These are phyloP conservation scores for Clarireedia monteithiana DNA, from an alignment of 2,329 filamentous ascomycete genomes.

Conservation along the genomic window DNA sequence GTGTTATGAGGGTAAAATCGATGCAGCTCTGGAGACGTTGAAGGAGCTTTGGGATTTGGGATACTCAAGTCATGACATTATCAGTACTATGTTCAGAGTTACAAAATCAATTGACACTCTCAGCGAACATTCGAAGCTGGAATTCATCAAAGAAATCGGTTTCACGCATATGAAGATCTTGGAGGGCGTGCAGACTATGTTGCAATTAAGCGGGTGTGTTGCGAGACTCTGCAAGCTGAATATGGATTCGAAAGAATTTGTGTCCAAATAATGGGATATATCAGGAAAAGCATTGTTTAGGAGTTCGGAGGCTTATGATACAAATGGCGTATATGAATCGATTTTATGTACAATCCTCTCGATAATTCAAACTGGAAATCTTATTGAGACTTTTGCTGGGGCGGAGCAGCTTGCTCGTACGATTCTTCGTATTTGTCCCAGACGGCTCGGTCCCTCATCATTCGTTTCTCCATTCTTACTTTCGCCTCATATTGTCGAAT, in stretches of 20 bases:
- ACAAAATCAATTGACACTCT: slow-evolving; percentile 91
- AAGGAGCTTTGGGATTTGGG: slow-evolving; percentile 91
- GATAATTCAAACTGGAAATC: not conserved
- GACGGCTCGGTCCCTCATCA: slow-evolving; percentile 56
- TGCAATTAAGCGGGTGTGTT: slow-evolving; percentile 89
- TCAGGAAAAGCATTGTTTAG: slow-evolving; percentile 12
- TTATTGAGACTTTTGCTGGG: slow-evolving; percentile 14
- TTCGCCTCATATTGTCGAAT: slow-evolving; percentile 60
- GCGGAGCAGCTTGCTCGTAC: slow-evolving; percentile 14
- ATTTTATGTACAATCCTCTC: slow-evolving; percentile 7
- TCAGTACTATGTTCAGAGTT: slow-evolving; percentile 98
- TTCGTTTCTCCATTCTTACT: slow-evolving; percentile 56
- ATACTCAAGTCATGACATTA: slow-evolving; percentile 98
- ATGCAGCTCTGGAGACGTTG: slow-evolving; percentile 75
- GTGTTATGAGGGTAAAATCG: slow-evolving; percentile 86
- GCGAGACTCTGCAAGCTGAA: slow-evolving; percentile 90
- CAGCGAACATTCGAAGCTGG: slow-evolving; percentile 89
- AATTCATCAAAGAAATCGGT: slow-evolving; percentile 97
- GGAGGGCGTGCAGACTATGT: slow-evolving; percentile 91
- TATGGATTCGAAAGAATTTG: slow-evolving; percentile 85
- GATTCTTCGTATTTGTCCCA: slow-evolving; percentile 63
- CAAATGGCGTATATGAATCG: slow-evolving; percentile 3
- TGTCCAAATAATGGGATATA: slow-evolving; percentile 24
- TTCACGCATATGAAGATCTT: slow-evolving; percentile 99
- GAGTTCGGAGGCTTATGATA: slow-evolving; percentile 18